Percentiles rank a stretch among this genome's conserved stretches.
Evolutionary conservation across 129 eudicot species (phyloP).

Genomic region (Flaveria sonorensis): DNA sequence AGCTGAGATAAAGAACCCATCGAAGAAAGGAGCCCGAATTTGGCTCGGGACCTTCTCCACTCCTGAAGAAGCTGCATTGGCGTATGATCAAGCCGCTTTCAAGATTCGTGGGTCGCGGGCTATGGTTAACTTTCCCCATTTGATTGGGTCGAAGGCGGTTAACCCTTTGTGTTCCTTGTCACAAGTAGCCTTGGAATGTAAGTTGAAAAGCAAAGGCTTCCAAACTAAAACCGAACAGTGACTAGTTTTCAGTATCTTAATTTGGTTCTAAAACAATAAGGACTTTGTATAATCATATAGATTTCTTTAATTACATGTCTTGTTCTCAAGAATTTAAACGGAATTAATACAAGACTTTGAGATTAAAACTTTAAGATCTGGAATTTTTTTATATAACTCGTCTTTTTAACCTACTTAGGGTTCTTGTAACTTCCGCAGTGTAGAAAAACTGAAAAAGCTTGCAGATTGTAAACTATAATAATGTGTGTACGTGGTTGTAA

Average conservation of each 20-base stretch:
- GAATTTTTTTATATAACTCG: not conserved
- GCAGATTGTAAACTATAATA: too few relatives aligned
- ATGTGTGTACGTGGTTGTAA: not conserved
- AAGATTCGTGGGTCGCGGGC: conserved; percentile 47
- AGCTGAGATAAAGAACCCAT: conserved; percentile 47
- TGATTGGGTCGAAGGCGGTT: conserved; percentile 34
- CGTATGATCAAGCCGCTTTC: conserved; percentile 48
- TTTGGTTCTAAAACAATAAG: conserved; percentile 24
- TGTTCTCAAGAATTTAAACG: conserved; percentile 20
- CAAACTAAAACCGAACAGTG: conserved; percentile 29
- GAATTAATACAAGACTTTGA: conserved; percentile 20
- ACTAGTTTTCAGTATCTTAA: conserved; percentile 4
- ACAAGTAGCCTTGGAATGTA: conserved; percentile 45
- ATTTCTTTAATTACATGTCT: conserved; percentile 18
- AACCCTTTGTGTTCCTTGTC: conserved; percentile 39
- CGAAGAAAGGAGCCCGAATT: conserved; percentile 42
- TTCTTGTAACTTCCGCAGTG: not conserved
- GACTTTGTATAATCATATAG: conserved; percentile 27
- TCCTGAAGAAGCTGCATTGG: conserved; percentile 46
- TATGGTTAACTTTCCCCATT: conserved; percentile 47
- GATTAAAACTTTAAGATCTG: not conserved
- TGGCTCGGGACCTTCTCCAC: conserved; percentile 43
- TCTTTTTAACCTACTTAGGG: too few relatives aligned
- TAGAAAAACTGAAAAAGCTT: too few relatives aligned
- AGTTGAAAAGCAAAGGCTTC: conserved; percentile 40